Evolutionary conservation across 371 early-diverging fungal species (phyloP), one percentile per base, ranked within the genome.

Genomic region (Rhizopus sp.): DNA sequence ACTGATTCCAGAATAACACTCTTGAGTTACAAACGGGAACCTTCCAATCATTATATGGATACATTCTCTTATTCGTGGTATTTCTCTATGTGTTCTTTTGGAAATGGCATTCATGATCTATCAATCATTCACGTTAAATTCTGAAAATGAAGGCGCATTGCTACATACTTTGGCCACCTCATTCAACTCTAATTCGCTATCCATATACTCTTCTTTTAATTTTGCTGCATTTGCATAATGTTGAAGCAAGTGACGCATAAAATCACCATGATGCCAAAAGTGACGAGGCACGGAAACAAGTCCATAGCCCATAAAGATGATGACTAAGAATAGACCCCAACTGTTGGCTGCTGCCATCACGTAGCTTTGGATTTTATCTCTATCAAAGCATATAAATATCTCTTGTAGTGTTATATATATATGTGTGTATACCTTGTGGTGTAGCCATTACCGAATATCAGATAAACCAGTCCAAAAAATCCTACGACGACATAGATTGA

Each of bases 291-390:
- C 80, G 17, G 91, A 88, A 0, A 97, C 94, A 46, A 95, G 76
- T 4, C 97, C 97, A 72, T 93, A 91, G 2, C 96, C 94, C 87
- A 97, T 88, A 69, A 95, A 88, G 1, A 91, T 70, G 47, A 94
- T 88, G 8, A 90, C 88, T 15, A 95, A 82, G 12, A 94, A 73
- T 35, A 97, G 73, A 50, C 97, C 97, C 91, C 93, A 96, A 55
- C 92, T 93, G 69, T 96, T 96, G 32, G 94, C 91, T 51, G 89
- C 84, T 0, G 96, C 96, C 92, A 97, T 97, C 16, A 93, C 81
- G 54, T 92, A 87, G 8, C 87, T 89, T 35, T 88, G 76, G 37
- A 97, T 74, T 23, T 81, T 81, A 23, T 85, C 78, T 49, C 92
- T 87, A 53, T 50, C 37, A 15, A 30, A 23, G 23, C 12, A 8